Percentiles rank a stretch among this genome's conserved stretches.
phyloP scores from a whole-genome alignment of 2,329 filamentous ascomycete species.

The Botrytis squamosa region DNA sequence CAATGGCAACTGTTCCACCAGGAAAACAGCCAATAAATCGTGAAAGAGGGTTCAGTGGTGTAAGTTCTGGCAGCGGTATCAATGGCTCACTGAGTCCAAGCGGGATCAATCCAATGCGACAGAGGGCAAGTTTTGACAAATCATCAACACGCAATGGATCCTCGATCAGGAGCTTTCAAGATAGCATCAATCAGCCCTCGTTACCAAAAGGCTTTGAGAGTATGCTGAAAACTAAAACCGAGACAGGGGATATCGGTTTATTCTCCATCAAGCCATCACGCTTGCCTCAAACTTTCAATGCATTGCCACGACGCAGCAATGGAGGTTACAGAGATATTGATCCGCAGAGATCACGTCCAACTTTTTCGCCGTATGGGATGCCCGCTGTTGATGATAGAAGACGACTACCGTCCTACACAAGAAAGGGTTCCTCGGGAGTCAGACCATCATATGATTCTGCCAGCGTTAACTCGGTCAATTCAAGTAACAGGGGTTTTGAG shows the following conservation, averaged over 20 bases:
- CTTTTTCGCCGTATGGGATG: conserved; percentile 32
- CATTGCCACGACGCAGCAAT: conserved; percentile 28
- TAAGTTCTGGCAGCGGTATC: neutral
- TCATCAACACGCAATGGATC: conserved; percentile 34
- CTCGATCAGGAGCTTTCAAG: conserved; percentile 44
- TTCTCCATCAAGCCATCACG: conserved; percentile 53
- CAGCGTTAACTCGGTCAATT: conserved; percentile 46
- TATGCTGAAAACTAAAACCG: conserved; percentile 65
- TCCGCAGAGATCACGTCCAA: conserved; percentile 26
- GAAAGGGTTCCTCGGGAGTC: conserved; percentile 54
- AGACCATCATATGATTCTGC: conserved; percentile 55
- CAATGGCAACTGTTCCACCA: conserved; percentile 31
- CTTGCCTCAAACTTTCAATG: conserved; percentile 32
- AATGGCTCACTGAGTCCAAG: conserved; percentile 1
- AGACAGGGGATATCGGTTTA: conserved; percentile 62
- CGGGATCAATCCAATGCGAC: conserved; percentile 23
- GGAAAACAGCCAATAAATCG: conserved; percentile 20
- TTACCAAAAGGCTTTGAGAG: conserved; percentile 56
- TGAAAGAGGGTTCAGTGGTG: conserved; percentile 7
- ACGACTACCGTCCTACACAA: conserved; percentile 47
- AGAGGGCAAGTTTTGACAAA: conserved; percentile 27
- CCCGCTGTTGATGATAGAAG: conserved; percentile 45
- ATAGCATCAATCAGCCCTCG: conserved; percentile 45
- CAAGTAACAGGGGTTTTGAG: conserved; percentile 41
- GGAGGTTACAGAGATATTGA: conserved; percentile 27